phyloP scores from a whole-genome alignment of 768 basidiomycete species.

The Amanita rubescens region DNA sequence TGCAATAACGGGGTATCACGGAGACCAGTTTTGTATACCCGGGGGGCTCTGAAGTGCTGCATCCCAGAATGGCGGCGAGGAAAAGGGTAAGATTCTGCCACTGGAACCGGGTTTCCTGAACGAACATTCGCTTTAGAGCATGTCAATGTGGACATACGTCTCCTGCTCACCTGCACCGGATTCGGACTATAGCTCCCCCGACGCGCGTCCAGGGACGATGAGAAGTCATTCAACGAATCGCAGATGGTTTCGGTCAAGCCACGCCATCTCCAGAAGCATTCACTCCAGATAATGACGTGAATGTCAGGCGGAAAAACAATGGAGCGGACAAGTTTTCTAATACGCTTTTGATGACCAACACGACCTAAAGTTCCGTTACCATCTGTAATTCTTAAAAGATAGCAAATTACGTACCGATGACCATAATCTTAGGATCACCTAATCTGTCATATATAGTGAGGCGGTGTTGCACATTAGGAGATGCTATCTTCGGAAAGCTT shows the following conservation, averaged over 20 bases:
- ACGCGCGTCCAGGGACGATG: conserved; percentile 21
- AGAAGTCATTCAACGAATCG: conserved; percentile 26
- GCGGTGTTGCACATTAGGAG: conserved; percentile 54
- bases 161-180: conserved; percentile 22
- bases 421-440: conserved; percentile 63
- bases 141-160: not conserved
- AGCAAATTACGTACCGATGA: conserved; percentile 47
- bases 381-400: not conserved
- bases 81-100: conserved; percentile 85
- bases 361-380: conserved; percentile 44
- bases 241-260: conserved; percentile 53
- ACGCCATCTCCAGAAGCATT: conserved; percentile 74
- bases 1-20: conserved; percentile 45
- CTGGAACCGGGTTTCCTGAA: conserved; percentile 64
- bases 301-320: conserved; percentile 56
- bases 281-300: conserved; percentile 78
- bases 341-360: conserved; percentile 71
- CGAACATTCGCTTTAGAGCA: not conserved
- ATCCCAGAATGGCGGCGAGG: conserved; percentile 66
- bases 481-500: conserved; percentile 42
- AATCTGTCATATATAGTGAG: conserved; percentile 73
- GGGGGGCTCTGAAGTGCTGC: conserved; percentile 48
- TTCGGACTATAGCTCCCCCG: conserved; percentile 18
- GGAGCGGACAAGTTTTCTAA: conserved; percentile 61
- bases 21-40: conserved; percentile 42